These are phyloP conservation scores for Heliamphora pulchella DNA, from an alignment of 179 eudicot genomes.

Conservation along the genomic window DNA sequence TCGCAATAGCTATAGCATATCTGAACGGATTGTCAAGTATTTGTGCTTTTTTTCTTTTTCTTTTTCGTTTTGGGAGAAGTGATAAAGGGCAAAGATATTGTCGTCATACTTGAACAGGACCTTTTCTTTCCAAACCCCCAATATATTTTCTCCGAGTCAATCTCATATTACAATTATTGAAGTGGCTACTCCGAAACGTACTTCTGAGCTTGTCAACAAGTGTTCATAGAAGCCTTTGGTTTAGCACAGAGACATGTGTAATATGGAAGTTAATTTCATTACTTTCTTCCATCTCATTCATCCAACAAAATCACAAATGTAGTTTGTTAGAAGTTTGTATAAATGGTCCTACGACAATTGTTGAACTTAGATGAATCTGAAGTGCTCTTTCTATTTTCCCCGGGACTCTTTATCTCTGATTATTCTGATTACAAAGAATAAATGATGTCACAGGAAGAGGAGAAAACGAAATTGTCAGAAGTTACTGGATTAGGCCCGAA, in stretches of 20 bases:
- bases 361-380: conserved; percentile 7
- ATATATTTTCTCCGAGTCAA: background rate
- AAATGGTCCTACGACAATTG: background rate
- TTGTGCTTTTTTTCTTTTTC: too few relatives aligned
- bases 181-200: background rate
- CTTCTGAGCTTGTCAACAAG: background rate
- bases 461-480: conserved; percentile 65
- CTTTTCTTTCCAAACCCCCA: background rate
- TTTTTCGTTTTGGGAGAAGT: too few relatives aligned
- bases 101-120: background rate
- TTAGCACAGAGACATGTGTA: background rate
- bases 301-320: background rate
- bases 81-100: too few relatives aligned
- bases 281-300: background rate
- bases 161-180: background rate
- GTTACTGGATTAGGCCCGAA: conserved; percentile 77
- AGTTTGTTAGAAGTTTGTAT: background rate
- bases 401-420: background rate
- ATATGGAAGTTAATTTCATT: background rate
- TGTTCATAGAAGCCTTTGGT: background rate
- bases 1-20: too few relatives aligned
- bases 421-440: background rate
- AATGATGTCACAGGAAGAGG: conserved; percentile 55
- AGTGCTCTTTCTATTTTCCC: background rate
- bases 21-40: too few relatives aligned